phyloP scores from a whole-genome alignment of 768 basidiomycete genomes.

The Mycena latifolia region DNA sequence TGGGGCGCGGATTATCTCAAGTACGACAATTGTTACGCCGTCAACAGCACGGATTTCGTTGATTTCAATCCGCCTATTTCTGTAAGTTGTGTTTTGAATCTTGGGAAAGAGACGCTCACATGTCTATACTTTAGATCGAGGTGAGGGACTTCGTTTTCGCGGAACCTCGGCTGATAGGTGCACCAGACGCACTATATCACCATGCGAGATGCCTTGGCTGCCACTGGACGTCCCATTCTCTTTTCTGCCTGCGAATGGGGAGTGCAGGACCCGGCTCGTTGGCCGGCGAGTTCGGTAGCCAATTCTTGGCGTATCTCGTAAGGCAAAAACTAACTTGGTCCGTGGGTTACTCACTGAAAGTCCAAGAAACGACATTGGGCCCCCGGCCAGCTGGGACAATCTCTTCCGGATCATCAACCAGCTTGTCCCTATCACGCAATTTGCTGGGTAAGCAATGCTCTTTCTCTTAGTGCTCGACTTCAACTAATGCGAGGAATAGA shows the following conservation, averaged over 20 bases:
- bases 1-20: slow-evolving; percentile 64
- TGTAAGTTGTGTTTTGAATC: slow-evolving; percentile 40
- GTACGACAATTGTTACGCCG: slow-evolving; percentile 66
- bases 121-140: slow-evolving; percentile 45
- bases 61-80: slow-evolving; percentile 58
- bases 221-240: slow-evolving; percentile 59
- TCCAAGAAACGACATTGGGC: slow-evolving; percentile 59
- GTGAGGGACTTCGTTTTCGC: slow-evolving; percentile 35
- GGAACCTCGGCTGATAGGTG: background rate
- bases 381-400: slow-evolving; percentile 61
- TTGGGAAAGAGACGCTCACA: background rate
- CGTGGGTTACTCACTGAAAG: background rate
- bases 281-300: slow-evolving; percentile 58
- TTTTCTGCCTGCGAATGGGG: slow-evolving; percentile 68
- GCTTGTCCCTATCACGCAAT: slow-evolving; percentile 62
- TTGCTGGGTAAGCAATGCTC: slow-evolving; percentile 58
- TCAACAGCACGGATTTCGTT: slow-evolving; percentile 59
- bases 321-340: slow-evolving; percentile 15
- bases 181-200: slow-evolving; percentile 54
- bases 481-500: slow-evolving; percentile 22
- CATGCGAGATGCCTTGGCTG: slow-evolving; percentile 60
- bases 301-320: slow-evolving; percentile 67
- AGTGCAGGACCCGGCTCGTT: slow-evolving; percentile 65
- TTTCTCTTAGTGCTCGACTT: slow-evolving; percentile 38
- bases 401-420: slow-evolving; percentile 65